Evolutionary conservation across 768 basidiomycete genomes (phyloP).

Genomic region (Rhodotorula taiwanensis): DNA sequence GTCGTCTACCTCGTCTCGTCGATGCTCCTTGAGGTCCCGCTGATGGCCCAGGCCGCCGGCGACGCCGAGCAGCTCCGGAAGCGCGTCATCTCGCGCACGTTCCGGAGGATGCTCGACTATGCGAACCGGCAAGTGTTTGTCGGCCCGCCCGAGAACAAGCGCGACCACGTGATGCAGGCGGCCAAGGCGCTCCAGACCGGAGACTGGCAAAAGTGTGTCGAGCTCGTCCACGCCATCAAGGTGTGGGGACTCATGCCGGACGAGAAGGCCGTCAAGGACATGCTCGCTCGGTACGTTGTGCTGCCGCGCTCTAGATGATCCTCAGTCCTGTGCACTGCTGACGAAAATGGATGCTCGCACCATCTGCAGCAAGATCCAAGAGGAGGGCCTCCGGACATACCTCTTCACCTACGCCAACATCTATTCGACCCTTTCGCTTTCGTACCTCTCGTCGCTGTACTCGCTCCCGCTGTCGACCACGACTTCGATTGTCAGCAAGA

Average conservation of each 20-base stretch:
- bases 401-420: slow-evolving; percentile 95
- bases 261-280: slow-evolving; percentile 76
- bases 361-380: slow-evolving; percentile 79
- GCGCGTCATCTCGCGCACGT: slow-evolving; percentile 91
- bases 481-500: slow-evolving; percentile 86
- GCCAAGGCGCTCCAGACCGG: slow-evolving; percentile 92
- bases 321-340: neutral
- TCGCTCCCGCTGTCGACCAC: slow-evolving; percentile 71
- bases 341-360: no score
- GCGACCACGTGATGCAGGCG: slow-evolving; percentile 99
- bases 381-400: slow-evolving; percentile 92
- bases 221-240: slow-evolving; percentile 90
- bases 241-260: slow-evolving; percentile 97
- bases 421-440: slow-evolving; percentile 83
- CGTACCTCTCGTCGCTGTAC: slow-evolving; percentile 80
- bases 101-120: slow-evolving; percentile 88
- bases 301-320: neutral
- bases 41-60: slow-evolving; percentile 69
- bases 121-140: slow-evolving; percentile 97
- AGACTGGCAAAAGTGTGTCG: slow-evolving; percentile 92
- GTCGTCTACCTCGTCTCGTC: slow-evolving; percentile 96
- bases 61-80: slow-evolving; percentile 90
- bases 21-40: slow-evolving; percentile 96
- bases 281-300: slow-evolving; percentile 72
- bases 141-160: slow-evolving; percentile 69